Conservation (phyloP, 1,139 yeast genomes). For the Geotrichum cucujoidarum region DNA sequence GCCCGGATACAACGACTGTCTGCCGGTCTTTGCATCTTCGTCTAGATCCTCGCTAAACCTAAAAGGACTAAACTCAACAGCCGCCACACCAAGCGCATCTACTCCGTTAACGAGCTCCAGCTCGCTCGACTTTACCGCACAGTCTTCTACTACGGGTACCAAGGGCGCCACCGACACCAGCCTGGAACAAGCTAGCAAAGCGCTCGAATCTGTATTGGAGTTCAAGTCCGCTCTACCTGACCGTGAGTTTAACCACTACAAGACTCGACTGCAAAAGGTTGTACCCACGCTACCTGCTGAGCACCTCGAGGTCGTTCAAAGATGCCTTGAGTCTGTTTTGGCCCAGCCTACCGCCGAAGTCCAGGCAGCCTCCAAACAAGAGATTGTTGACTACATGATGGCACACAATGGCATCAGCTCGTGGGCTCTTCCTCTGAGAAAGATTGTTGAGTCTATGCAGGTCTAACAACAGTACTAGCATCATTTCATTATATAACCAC, state of each 20-base stretch:
- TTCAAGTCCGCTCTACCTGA: slow-evolving; percentile 32
- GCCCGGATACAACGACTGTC: slow-evolving; percentile 40
- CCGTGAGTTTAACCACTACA: slow-evolving; percentile 41
- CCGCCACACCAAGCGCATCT: not conserved
- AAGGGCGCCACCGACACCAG: slow-evolving; percentile 1
- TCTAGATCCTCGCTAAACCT: not conserved
- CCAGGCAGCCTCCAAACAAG: slow-evolving; percentile 29
- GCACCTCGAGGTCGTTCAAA: slow-evolving; percentile 28
- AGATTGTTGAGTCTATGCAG: slow-evolving; percentile 39
- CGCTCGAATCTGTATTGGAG: slow-evolving; percentile 20
- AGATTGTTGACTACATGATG: slow-evolving; percentile 46
- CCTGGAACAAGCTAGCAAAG: not conserved
- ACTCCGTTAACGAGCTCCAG: not conserved
- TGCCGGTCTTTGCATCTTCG: slow-evolving; percentile 27
- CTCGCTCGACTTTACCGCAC: slow-evolving; percentile 5
- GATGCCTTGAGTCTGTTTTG: slow-evolving; percentile 13
- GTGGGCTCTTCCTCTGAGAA: slow-evolving; percentile 56
- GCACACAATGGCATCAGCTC: slow-evolving; percentile 47
- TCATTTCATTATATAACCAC: not conserved
- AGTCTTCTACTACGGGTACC: slow-evolving; percentile 7
- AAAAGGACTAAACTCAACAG: not conserved
- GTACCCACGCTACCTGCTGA: slow-evolving; percentile 26
- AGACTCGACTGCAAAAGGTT: slow-evolving; percentile 33
- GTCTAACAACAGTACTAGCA: not conserved
- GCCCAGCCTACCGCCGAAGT: not conserved